Conservation (phyloP, 352 stramenopile genomes). For the Lagenidium giganteum region DNA sequence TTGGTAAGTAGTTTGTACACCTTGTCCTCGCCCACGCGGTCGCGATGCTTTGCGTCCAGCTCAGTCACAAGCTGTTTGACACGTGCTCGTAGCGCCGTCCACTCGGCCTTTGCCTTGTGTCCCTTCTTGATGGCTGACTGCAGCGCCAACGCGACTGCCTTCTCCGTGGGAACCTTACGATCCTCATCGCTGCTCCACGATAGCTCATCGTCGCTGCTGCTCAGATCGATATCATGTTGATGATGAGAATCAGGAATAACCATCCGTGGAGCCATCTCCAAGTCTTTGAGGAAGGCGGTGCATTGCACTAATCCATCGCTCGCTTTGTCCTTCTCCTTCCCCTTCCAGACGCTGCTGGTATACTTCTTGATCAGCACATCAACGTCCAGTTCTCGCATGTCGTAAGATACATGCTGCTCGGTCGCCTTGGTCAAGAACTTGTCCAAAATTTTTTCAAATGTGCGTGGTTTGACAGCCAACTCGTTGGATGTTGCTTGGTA, state of each 20-base stretch:
- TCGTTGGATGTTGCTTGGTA: constrained; percentile 38
- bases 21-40: constrained; percentile 40
- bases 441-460: constrained; percentile 73
- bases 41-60: constrained; percentile 18
- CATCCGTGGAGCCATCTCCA: constrained; percentile 34
- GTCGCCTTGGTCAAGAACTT: constrained; percentile 68
- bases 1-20: constrained; percentile 55
- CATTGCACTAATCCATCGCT: constrained; percentile 33
- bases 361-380: constrained; percentile 33
- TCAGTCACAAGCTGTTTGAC: constrained; percentile 9
- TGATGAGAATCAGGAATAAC: too few species aligned
- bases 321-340: constrained; percentile 13
- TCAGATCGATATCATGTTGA: too few species aligned
- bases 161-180: too few species aligned
- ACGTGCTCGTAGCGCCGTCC: constrained; percentile 27
- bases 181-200: constrained; percentile 46
- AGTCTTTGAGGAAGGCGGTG: constrained; percentile 41
- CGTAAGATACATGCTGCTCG: constrained; percentile 43
- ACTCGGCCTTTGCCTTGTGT: constrained; percentile 27
- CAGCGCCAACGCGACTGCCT: too few species aligned
- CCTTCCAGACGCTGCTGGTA: too few species aligned
- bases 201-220: constrained; percentile 26
- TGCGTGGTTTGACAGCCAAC: constrained; percentile 36
- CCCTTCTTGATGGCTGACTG: constrained; percentile 30
- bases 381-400: constrained; percentile 64